These are phyloP conservation scores for Neurospora pannonica DNA, from an alignment of 495 filamentous ascomycete species.

Conservation along the genomic window DNA sequence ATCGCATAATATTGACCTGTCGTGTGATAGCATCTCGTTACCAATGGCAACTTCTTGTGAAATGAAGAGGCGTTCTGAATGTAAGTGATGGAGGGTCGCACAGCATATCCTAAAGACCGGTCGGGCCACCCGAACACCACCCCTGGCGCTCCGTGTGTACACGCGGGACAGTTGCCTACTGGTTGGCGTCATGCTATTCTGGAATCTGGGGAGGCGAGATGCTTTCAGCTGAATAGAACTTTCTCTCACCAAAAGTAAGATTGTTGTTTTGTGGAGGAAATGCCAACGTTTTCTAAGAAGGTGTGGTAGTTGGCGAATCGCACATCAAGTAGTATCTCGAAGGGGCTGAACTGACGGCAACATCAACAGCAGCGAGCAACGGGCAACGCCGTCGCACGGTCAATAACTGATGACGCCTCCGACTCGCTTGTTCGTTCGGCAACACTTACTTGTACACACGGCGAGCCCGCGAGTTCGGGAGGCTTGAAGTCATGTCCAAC, in stretches of 20 bases:
- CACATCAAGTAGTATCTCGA: background rate
- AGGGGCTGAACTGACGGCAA: background rate
- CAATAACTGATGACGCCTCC: background rate
- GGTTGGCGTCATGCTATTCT: background rate
- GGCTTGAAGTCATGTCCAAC: background rate
- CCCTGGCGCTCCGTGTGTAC: background rate
- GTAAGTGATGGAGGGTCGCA: background rate
- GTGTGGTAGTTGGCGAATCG: background rate
- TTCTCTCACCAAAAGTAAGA: background rate
- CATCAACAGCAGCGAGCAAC: too few species aligned
- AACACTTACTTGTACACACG: background rate
- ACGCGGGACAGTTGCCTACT: background rate
- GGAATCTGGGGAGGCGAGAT: background rate
- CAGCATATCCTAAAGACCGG: background rate
- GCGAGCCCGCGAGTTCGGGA: background rate
- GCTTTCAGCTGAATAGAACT: background rate
- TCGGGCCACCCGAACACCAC: background rate
- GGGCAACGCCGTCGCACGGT: background rate
- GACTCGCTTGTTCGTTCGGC: background rate
- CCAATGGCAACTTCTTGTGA: background rate
- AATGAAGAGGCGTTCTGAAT: background rate
- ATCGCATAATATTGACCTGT: background rate
- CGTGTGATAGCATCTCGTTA: background rate
- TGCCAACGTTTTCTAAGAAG: background rate
- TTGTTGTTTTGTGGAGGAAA: background rate